phyloP scores from a whole-genome alignment of 1,284 basidiomycete species.

The Rhodotorula sp. region DNA sequence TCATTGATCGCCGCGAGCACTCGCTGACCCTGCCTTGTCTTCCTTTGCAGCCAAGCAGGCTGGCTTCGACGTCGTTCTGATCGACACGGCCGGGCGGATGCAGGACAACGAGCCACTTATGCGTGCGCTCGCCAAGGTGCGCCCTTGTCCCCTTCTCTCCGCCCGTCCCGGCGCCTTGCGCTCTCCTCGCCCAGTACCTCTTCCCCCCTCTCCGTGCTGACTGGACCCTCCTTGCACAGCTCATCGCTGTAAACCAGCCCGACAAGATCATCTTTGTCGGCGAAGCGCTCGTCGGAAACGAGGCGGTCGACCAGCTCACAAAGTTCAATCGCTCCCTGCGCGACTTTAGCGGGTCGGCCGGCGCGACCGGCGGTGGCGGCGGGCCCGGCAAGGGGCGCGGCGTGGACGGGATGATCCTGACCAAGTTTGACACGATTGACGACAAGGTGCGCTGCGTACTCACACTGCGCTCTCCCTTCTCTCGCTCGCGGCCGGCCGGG shows the following conservation, averaged over 20 bases:
- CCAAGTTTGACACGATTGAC: constrained; percentile 96
- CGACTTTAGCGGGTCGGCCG: constrained; percentile 75
- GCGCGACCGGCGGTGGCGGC: constrained; percentile 30
- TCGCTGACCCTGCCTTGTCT: not conserved
- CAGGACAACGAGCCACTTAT: constrained; percentile 98
- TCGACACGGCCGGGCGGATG: constrained; percentile 98
- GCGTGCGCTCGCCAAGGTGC: constrained; percentile 92
- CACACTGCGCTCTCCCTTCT: not conserved
- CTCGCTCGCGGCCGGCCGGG: no score
- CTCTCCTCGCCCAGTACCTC: not conserved
- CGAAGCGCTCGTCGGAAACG: constrained; percentile 93
- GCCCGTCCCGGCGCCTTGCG: not conserved
- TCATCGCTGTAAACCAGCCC: constrained; percentile 85
- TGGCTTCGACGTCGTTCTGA: constrained; percentile 88
- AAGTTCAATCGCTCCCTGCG: constrained; percentile 90
- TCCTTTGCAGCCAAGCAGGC: constrained; percentile 68
- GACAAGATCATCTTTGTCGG: constrained; percentile 97
- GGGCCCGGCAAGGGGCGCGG: constrained; percentile 70
- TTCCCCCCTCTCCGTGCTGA: not conserved
- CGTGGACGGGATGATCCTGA: constrained; percentile 93
- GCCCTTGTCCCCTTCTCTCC: constrained; percentile 11
- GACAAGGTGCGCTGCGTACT: constrained; percentile 65
- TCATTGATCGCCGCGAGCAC: not conserved
- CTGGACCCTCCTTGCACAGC: constrained; percentile 54
- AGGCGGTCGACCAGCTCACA: constrained; percentile 90